Evolutionary conservation across 176 grass and related monocot genomes (phyloP), one percentile per base, ranked within the genome.

Genomic region (Musa beccarii): DNA sequence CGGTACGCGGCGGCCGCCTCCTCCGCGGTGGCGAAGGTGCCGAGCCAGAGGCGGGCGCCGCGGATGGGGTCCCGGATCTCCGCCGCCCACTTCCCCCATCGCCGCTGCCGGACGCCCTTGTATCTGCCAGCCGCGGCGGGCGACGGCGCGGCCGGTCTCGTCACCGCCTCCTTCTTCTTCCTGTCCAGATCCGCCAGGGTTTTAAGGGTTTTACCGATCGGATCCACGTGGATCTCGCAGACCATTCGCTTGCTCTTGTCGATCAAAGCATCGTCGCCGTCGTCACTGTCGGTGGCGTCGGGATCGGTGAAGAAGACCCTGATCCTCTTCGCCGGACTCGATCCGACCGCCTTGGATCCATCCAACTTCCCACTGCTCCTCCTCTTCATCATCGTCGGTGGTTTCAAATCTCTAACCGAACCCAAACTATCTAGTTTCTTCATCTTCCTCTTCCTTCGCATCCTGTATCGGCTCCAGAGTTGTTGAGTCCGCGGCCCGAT

Each of bases 81-180:
- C 14, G 95, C 90, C 1, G 91, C 95, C 95, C 95, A 99, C 73
- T 99, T 99, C 0, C 95, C 95, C 95, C 95, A 99, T 1, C 90
- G 90, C 8, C 95, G 75, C 74, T 94, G 95, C 52, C 95, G 80
- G 61, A 99, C 95, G 63, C 95, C 95, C 75, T 66, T 74, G 51
- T 74, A 20, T 22, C 16, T 74, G 71, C 71, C 11, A 9, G 52
- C 5, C 6, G 8, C 19, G 1, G 53, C 6, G 1, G 57, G 20
- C 57, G 57, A 17, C 0, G 57, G 2, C 13, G 10, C 11, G 4
- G 50, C 10, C 43, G 26, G 66, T 11, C 11, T 34, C 3, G 14
- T 3, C 21, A 17, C 10, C 2, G 13, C 71, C 52, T 1, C 11
- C 22, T 11, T 14, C 13, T 74, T 24, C 10, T 14, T 54, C 21